Conservation (phyloP, 345 rosid species). For the Syzygium jambos region DNA sequence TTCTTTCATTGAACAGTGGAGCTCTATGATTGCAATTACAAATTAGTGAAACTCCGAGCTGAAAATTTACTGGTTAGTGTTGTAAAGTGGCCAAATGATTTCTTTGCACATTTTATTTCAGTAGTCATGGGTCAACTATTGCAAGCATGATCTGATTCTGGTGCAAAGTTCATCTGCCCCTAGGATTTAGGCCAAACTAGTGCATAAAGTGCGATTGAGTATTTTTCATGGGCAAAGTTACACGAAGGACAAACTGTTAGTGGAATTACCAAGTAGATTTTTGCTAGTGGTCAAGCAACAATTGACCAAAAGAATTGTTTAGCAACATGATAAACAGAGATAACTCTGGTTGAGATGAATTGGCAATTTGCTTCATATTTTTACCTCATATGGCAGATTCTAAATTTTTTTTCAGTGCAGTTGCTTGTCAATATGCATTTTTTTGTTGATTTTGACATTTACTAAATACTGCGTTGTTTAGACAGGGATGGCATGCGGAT, state of each 20-base stretch:
- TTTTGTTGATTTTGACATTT: not conserved
- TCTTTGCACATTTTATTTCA: not conserved
- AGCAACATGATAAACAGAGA: not conserved
- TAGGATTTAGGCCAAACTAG: not conserved
- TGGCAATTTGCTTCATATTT: not conserved
- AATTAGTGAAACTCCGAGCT: not conserved
- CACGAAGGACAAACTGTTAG: not conserved
- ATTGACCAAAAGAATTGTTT: not conserved
- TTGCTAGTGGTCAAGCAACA: not conserved
- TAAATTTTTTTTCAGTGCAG: not conserved
- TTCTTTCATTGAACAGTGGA: not conserved
- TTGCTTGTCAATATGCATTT: not conserved
- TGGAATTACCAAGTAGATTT: not conserved
- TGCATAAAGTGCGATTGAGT: not conserved
- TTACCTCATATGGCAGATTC: not conserved
- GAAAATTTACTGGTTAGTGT: not conserved
- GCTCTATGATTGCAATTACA: not conserved
- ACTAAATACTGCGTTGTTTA: not conserved
- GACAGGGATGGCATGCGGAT: conserved; percentile 9
- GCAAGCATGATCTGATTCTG: not conserved
- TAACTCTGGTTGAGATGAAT: not conserved
- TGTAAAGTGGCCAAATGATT: not conserved
- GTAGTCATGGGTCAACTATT: not conserved
- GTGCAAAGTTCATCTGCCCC: not conserved
- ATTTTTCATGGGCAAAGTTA: not conserved